Percentiles rank a stretch among this genome's conserved stretches.
Evolutionary conservation across 129 eudicot species (phyloP).

Genomic region (Heracleum sosnowskyi): DNA sequence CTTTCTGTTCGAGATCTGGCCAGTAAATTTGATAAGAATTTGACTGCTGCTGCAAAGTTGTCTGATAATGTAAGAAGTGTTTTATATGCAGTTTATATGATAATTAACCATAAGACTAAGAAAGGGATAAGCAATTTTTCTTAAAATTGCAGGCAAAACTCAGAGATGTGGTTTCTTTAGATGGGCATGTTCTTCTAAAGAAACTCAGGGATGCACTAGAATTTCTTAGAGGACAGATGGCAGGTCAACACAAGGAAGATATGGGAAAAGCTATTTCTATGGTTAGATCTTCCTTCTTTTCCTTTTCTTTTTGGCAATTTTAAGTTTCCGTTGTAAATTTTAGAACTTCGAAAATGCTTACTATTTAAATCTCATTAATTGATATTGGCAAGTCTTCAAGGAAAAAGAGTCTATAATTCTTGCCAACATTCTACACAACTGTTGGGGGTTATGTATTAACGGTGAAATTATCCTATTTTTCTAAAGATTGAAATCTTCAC

Average conservation of each 20-base stretch:
- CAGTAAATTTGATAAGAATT: slow-evolving; percentile 89
- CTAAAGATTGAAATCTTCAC: background rate
- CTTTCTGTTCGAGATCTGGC: slow-evolving; percentile 96
- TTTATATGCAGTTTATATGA: background rate
- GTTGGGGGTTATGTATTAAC: background rate
- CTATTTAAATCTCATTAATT: background rate
- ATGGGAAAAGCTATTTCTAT: slow-evolving; percentile 87
- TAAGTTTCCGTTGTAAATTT: background rate
- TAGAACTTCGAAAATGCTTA: background rate
- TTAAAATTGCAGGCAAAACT: slow-evolving; percentile 64
- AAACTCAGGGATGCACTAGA: slow-evolving; percentile 95
- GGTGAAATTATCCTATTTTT: background rate
- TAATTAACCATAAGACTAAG: background rate
- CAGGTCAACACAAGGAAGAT: slow-evolving; percentile 80
- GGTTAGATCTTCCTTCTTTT: slow-evolving; percentile 35
- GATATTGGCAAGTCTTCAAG: background rate
- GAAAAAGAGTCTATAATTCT: background rate
- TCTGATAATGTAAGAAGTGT: slow-evolving; percentile 55
- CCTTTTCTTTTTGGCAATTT: background rate
- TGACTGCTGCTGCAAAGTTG: slow-evolving; percentile 87
- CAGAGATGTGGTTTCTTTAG: slow-evolving; percentile 83
- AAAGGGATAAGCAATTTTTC: background rate
- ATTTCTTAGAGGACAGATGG: slow-evolving; percentile 69
- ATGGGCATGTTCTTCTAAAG: slow-evolving; percentile 95
- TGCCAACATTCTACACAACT: background rate